Percentiles rank a stretch among this genome's conserved stretches.
Evolutionary conservation across 495 filamentous ascomycete species (phyloP).

Genomic region (Hypoxylon crocopeplum): DNA sequence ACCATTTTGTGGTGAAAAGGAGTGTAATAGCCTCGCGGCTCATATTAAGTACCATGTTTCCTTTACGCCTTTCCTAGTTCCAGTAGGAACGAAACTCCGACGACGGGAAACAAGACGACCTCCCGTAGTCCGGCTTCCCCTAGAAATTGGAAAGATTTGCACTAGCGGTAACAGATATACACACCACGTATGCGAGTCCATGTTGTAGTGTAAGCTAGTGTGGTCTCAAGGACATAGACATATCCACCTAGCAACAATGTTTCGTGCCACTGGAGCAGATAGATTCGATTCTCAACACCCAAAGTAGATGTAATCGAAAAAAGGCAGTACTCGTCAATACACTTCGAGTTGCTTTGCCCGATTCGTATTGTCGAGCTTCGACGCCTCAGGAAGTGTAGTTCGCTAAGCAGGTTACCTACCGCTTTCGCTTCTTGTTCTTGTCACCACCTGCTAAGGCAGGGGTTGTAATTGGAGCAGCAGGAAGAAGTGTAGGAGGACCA

Average conservation of each 20-base stretch:
- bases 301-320: conserved; percentile 9
- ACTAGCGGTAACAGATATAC: conserved; percentile 4
- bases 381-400: conserved; percentile 6
- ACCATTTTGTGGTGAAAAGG: conserved; percentile 33
- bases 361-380: conserved; percentile 10
- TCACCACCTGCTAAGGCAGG: conserved; percentile 42
- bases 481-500: conserved; percentile 43
- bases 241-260: conserved; percentile 4
- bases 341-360: conserved; percentile 7
- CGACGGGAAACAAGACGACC: conserved; percentile 31
- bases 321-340: neutral
- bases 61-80: conserved; percentile 37
- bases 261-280: conserved; percentile 2
- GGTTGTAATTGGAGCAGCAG: conserved; percentile 47
- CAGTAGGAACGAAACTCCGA: conserved; percentile 34
- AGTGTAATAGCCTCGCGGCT: conserved; percentile 38
- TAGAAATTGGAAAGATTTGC: conserved; percentile 18
- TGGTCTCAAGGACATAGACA: conserved; percentile 4
- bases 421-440: conserved; percentile 59
- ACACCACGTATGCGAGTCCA: conserved; percentile 5
- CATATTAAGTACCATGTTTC: conserved; percentile 39
- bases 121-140: conserved; percentile 13
- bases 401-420: conserved; percentile 40
- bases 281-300: conserved; percentile 7
- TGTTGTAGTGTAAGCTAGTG: conserved; percentile 11